phyloP scores from a whole-genome alignment of 2,329 filamentous ascomycete species.

The Nannizziopsis arthrosporioides region DNA sequence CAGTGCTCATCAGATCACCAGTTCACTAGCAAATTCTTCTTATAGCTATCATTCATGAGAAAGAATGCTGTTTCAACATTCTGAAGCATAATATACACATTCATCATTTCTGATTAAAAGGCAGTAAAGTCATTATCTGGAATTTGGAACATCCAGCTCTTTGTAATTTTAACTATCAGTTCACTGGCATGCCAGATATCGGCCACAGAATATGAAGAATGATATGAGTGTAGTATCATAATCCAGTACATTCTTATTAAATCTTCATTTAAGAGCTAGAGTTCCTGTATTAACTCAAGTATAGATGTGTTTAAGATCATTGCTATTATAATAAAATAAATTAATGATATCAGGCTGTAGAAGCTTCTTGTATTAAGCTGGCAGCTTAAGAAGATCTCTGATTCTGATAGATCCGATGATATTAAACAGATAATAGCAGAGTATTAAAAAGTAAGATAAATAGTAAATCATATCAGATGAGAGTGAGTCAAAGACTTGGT shows the following conservation, averaged over 20 bases:
- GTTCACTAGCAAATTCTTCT: too few relatives aligned
- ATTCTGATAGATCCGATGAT: conserved; percentile 24
- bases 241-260: too few relatives aligned
- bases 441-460: conserved; percentile 26
- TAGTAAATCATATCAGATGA: conserved; percentile 22
- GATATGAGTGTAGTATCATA: too few relatives aligned
- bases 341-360: conserved; percentile 21
- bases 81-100: conserved; percentile 1
- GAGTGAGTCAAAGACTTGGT: conserved; percentile 18
- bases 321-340: not conserved
- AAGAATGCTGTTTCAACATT: not conserved
- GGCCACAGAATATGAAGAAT: too few relatives aligned
- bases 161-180: conserved; percentile 18
- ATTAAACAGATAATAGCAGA: conserved; percentile 24
- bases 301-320: conserved; percentile 13
- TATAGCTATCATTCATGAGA: not conserved
- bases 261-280: conserved; percentile 12
- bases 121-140: conserved; percentile 7
- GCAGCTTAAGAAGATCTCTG: conserved; percentile 17
- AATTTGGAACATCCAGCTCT: conserved; percentile 18
- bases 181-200: conserved; percentile 16
- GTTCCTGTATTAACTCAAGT: too few relatives aligned
- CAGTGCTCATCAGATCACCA: too few relatives aligned
- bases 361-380: conserved; percentile 8
- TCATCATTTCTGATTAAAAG: conserved; percentile 10